Base-by-base conservation (phyloP, 1,139 yeast species). In the Hemisphaericaspora subhashii region DNA sequence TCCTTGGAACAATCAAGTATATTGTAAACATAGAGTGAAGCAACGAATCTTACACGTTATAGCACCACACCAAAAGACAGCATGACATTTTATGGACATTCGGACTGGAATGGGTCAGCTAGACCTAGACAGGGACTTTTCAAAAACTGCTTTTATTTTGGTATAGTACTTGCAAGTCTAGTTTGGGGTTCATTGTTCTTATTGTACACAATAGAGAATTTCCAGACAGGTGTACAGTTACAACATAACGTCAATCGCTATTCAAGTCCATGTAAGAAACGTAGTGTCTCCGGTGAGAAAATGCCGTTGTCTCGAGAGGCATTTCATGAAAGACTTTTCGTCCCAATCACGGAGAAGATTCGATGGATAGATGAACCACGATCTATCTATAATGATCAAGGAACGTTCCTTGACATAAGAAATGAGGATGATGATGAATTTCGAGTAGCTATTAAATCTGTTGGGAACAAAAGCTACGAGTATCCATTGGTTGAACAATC, bases 301-400 rank as follows among this genome's bases (percentile, higher is more conserved):
- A 36, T 38, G 6, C 49, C 49, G 5, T 45, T 47, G 8, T 38
- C 21, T 12, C 45, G 42, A 23, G 33, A 40, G 15, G 24, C 45
- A 2, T 47, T 37, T 30, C 37, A 47, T 35, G 43, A 73, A 35
- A 76, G 76, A 2, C 64, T 73, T 2, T 83, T 83, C 47, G 43
- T 53, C 0, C 81, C 88, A 0, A 60, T 62, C 16, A 61, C 52
- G 38, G 73, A 74, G 43, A 59, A 70, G n/a, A 63, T 84, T 16
- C 89, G 83, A 54, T 84, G 92, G 92, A 75, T 83, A 36, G 66
- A 66, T 35, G 76, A 76, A 14, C 77, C 81, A 1, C 67, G 66
- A 30, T 61, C 73, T 1, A 44, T 58, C 35, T 44, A 55, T 18
- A 57, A 72, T 44, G 83, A 78, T 50, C 65, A 70, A 42, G 85